Conservation (phyloP, 2,329 filamentous ascomycete genomes). For the Hypocrella siamensis region DNA sequence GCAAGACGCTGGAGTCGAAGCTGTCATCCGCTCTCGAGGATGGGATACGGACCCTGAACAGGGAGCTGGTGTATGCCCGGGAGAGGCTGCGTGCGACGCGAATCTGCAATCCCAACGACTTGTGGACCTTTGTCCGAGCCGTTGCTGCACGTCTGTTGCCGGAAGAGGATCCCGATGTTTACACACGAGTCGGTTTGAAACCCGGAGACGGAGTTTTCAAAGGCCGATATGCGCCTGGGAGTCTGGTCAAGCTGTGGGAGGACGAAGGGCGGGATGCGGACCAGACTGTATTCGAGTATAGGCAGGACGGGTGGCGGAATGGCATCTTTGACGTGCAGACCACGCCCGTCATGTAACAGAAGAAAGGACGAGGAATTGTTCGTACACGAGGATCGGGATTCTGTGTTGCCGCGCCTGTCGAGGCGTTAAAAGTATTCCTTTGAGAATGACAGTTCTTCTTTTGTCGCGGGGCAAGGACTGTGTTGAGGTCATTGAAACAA, state of each 20-base stretch:
- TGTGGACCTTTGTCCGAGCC: constrained; percentile 70
- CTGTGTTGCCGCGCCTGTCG: no score
- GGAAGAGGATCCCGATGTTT: constrained; percentile 59
- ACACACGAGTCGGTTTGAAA: constrained; percentile 56
- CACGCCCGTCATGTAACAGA: constrained; percentile 6
- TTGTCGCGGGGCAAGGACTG: no score
- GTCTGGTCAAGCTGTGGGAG: constrained; percentile 79
- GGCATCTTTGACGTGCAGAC: constrained; percentile 52
- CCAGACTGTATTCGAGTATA: constrained; percentile 61
- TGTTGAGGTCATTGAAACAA: no score
- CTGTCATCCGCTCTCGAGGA: constrained; percentile 57
- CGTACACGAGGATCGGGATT: no score
- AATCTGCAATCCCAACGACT: constrained; percentile 62
- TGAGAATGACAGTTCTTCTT: no score
- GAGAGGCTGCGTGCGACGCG: constrained; percentile 76
- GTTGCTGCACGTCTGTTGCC: constrained; percentile 62
- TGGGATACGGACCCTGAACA: constrained; percentile 57
- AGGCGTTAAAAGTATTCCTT: no score
- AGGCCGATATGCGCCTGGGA: constrained; percentile 76
- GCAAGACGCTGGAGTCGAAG: constrained; percentile 64
- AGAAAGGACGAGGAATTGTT: no score
- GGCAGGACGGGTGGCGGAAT: constrained; percentile 65
- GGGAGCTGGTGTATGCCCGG: constrained; percentile 73
- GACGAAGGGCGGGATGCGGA: constrained; percentile 56
- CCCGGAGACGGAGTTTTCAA: constrained; percentile 50